Base-by-base conservation (phyloP, 768 basidiomycete genomes). In the Lentinula lateritia region DNA sequence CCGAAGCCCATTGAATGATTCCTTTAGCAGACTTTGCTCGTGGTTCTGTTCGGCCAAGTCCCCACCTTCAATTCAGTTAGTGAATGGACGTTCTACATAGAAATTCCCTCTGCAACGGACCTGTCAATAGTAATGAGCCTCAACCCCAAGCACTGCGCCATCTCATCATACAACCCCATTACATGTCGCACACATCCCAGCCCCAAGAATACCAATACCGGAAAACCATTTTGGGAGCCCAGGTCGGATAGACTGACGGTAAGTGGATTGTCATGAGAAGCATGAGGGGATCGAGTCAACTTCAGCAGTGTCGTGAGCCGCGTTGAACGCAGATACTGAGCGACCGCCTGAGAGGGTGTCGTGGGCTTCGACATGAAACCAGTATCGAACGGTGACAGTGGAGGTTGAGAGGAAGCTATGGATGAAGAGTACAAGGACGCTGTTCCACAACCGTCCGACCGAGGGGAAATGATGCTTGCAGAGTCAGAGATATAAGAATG, bases 111-210 rank as follows among this genome's bases (percentile, higher is more conserved):
- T 5, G 10, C 36, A 42, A 73, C 81, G 65, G 71, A 93, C 83
- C 96, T 83, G 73, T 99, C 96, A 65, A 99, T 88, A 50, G 95
- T 95, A 67, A 99, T 95, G 58, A 99, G 78, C 60, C 96, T 79
- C 39, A 99, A 79, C 5, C 89, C 89, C 61, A 96, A 74, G 61
- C 88, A 90, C 62, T 88, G 86, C 4, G 96, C 96, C 86, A 98
- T 90, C 70, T 99, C 96, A 71, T 98, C 96, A 70, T 95, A 98
- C 52, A 98, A 75, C 13, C 92, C 95, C 82, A 97, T 90, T 61
- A 98, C 83, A 72, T 98, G 95, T 43, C 96, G 84, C 3, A 98
- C 96, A 69, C 93, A 93, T 15, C 95, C 96, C 52, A 98, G 71
- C 2, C 96, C 96, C 63, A 99, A 83, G 72, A 96, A 99, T 23